Base-by-base conservation (phyloP, 495 filamentous ascomycete genomes). In the Penicillium desertorum region DNA sequence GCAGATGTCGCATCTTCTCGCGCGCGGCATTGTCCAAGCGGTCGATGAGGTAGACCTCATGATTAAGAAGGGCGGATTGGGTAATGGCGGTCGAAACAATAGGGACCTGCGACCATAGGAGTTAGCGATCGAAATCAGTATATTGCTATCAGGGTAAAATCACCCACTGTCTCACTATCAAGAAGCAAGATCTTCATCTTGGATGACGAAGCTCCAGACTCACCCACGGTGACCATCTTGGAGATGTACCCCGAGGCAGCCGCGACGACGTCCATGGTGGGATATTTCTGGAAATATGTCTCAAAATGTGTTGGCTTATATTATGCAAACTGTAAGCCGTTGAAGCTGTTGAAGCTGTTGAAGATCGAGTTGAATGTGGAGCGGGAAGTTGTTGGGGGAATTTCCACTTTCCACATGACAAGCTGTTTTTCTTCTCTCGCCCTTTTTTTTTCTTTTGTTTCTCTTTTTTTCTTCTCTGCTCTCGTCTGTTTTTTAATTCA, bases 141-240 rank as follows among this genome's bases (percentile, higher is more conserved):
- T 9, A 16, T 48, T 39, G 10, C 53, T 20, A 59, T 56, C 48
- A 59, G 58, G 60, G 57, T 51, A 63, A 50, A 58, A 62, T 62
- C 67, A 81, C 85, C 69, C 75, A 89, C 89, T 68, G 94, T 98
- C 76, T 97, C 94, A 74, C 84, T 88, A 74, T 98, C 94, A 54
- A 98, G 81, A 62, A 98, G 81, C 52, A 98, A 78, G 64, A 97
- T 93, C 86, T 98, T 98, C 94, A 98, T 98, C 81, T 98, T 98
- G 36, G 90, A 84, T 12, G 91, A 88, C 42, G 89, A 82, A 43
- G 83, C 80, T 46, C 86, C 85, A 14, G 85, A 77, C 71, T 96
- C 91, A 69, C 93, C 93, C 60, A 86, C 85, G 44, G 90, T 88
- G 71, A 97, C 86, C 88, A 98, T 97, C 85, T 93, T 96, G 70